phyloP scores from a whole-genome alignment of 2,329 filamentous ascomycete genomes.

The Beauveria brongniartii region DNA sequence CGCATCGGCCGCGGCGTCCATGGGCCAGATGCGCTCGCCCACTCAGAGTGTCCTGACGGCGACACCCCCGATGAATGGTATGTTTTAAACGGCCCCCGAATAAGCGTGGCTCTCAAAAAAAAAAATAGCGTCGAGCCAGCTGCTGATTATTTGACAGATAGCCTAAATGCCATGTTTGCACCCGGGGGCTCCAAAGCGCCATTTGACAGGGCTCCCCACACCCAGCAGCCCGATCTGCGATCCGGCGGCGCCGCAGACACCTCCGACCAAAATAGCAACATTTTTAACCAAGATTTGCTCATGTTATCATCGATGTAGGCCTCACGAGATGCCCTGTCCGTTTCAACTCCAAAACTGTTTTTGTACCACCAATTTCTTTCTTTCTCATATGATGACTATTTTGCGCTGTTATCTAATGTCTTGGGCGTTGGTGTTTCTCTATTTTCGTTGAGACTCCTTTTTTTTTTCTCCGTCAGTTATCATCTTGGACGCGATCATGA shows the following conservation, averaged over 20 bases:
- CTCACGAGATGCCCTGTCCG: background rate
- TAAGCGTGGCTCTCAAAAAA: background rate
- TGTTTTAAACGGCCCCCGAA: background rate
- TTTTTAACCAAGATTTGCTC: slow-evolving; percentile 7
- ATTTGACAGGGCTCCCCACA: background rate
- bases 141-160: background rate
- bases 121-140: background rate
- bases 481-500: slow-evolving; percentile 4
- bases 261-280: background rate
- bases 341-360: background rate
- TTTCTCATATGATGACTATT: background rate
- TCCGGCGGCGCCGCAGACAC: background rate
- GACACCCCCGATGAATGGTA: background rate
- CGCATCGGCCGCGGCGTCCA: background rate
- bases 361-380: background rate
- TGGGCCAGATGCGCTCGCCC: background rate
- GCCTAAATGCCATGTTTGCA: background rate
- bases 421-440: background rate
- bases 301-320: background rate
- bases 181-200: background rate
- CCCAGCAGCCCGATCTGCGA: background rate
- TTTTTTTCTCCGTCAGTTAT: background rate
- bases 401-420: background rate
- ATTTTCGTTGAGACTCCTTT: too few species aligned
- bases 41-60: background rate